These are phyloP conservation scores for Monosporascus sp. DNA, from an alignment of 2,329 filamentous ascomycete genomes.

Conservation along the genomic window DNA sequence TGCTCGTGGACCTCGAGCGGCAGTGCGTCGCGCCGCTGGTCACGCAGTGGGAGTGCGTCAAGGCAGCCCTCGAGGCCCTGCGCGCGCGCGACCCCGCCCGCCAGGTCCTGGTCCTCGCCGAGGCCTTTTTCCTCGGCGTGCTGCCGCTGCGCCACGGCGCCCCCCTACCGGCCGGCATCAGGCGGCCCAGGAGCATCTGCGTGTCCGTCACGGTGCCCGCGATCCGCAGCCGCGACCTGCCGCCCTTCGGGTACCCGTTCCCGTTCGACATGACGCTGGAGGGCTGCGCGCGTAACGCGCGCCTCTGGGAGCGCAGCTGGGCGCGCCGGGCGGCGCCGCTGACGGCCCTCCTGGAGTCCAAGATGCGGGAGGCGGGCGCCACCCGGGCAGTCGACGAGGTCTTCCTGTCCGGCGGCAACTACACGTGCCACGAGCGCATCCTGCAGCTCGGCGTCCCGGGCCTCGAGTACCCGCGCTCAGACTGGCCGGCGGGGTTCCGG, in stretches of 20 bases:
- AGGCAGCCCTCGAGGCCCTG: constrained; percentile 19
- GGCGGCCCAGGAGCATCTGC: constrained; percentile 21
- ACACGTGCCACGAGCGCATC: constrained; percentile 28
- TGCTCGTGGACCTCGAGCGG: constrained; percentile 25
- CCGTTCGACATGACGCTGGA: constrained; percentile 24
- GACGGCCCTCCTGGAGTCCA: constrained; percentile 19
- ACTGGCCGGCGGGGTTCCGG: constrained; percentile 29
- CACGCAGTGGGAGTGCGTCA: constrained; percentile 27
- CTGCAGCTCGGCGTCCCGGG: constrained; percentile 31
- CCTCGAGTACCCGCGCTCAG: constrained; percentile 32
- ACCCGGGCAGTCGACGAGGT: constrained; percentile 9
- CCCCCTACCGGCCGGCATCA: constrained; percentile 13
- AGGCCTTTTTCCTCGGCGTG: constrained; percentile 31
- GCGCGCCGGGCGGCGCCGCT: constrained; percentile 14
- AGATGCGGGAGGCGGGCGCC: constrained; percentile 25
- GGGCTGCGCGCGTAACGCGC: constrained; percentile 18
- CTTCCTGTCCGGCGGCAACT: constrained; percentile 30
- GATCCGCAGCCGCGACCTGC: constrained; percentile 29
- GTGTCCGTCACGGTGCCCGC: constrained; percentile 32
- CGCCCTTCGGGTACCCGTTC: constrained; percentile 26
- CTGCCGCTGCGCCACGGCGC: constrained; percentile 29
- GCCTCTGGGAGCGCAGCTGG: constrained; percentile 26
- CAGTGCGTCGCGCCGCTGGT: constrained; percentile 29
- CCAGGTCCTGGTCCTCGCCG: constrained; percentile 25
- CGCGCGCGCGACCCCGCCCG: constrained; percentile 10